Conservation (phyloP, 345 rosid species). For the Dipteronia sinensis region DNA sequence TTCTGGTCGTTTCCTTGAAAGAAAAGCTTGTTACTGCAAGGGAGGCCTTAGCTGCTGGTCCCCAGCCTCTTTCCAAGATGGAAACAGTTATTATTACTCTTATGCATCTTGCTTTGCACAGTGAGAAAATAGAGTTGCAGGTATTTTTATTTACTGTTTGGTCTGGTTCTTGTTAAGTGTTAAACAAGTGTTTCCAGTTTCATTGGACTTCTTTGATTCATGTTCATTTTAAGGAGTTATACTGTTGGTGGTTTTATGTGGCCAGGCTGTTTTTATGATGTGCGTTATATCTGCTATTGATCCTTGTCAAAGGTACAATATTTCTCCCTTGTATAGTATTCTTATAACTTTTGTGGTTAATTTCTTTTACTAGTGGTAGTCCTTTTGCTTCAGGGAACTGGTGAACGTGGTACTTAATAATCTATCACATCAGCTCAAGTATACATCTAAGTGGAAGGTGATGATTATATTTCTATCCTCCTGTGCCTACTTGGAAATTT, state of each 20-base stretch:
- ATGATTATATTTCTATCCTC: constrained; percentile 13
- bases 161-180: background rate
- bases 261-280: constrained; percentile 89
- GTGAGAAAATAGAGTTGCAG: constrained; percentile 84
- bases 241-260: constrained; percentile 15
- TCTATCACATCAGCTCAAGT: constrained; percentile 73
- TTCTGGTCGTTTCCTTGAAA: constrained; percentile 61
- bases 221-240: background rate
- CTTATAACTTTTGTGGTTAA: background rate
- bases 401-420: constrained; percentile 64
- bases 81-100: constrained; percentile 81
- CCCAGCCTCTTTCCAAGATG: constrained; percentile 64
- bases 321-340: background rate
- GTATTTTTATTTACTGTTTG: constrained; percentile 38
- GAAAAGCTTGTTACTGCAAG: constrained; percentile 68
- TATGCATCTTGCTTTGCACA: constrained; percentile 86
- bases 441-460: constrained; percentile 80
- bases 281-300: constrained; percentile 79
- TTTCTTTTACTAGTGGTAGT: background rate
- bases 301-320: constrained; percentile 72
- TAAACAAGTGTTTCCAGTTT: constrained; percentile 14
- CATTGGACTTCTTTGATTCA: background rate
- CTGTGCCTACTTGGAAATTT: background rate
- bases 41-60: constrained; percentile 75
- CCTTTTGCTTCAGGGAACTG: constrained; percentile 68